Base-by-base conservation (phyloP, 768 basidiomycete species). In the Mycena olivaceomarginata region DNA sequence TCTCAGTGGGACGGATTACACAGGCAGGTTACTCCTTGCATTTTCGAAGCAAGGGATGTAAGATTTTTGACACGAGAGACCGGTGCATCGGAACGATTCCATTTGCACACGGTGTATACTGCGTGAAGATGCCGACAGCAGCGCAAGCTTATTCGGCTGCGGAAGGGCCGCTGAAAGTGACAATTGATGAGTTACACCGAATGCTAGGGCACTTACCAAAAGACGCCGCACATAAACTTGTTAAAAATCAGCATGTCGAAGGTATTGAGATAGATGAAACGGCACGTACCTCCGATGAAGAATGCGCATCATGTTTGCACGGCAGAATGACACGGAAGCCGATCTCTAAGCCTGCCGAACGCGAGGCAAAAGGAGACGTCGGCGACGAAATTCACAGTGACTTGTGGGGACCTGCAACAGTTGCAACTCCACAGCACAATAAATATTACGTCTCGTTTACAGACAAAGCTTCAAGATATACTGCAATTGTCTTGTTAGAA, bases 401-500 rank as follows among this genome's bases (percentile, higher is more conserved):
- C 72, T 67, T 88, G 2, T 88, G 86, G 85, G 86, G 86, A 25
- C 85, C 85, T 6, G 77, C 85, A 15, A 77, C 73, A 9, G 79
- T 82, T 2, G 25, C 75, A 31, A 31, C 31, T 31, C 31, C 31
- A 31, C 31, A 31, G 31, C 31, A 4, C 31, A 31, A 31, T 2
- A 31, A 31, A 3, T 31, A 31, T 31, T 31, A 31, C 4, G 31
- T 31, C 31, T 31, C 31, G 4, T 31, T 31, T 31, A 31, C 4
- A 3, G 31, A 31, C 31, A 4, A 31, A 31, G 31, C 31, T 31
- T 31, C 31, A 31, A 31, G 31, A 31, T 31, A 31, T 31, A 31
- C 31, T 31, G 31, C 31, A 31, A 3, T 31, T 31, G 31, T 31
- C 31, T 31, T 31, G 31, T 31, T 31, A 31, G 31, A 31, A 31